Evolutionary conservation across 2,329 filamentous ascomycete genomes (phyloP), one percentile per base, ranked within the genome.

Genomic region (Orbilia oligospora): DNA sequence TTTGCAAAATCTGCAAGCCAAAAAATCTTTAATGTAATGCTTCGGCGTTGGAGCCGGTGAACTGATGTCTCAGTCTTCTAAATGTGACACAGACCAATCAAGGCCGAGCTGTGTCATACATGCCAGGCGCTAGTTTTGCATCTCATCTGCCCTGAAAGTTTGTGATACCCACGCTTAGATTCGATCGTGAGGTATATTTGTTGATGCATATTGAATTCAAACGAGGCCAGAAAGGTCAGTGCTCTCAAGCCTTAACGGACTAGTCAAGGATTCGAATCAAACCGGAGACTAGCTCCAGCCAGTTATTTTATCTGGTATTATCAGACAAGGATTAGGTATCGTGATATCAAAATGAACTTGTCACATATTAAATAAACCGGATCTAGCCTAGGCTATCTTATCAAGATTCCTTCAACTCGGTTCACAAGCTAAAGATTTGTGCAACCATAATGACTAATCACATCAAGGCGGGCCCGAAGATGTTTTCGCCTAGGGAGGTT

Each of bases 31-130:
- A 20, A 46, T 46, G 44, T n/a, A 20, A 46, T 46, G n/a, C 16
- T 20, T 46, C 3, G 38, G 38, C 41, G 9, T 46, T n/a, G 41
- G 41, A 46, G n/a, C 16, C 16, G 41, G 41, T 46, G n/a, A n/a
- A n/a, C 16, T 16, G 14, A 5, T 46, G 41, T 46, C 41, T 46
- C 41, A 46, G 41, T 14, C 16, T 8, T 46, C 14, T 3, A 46
- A 46, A 46, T 46, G 41, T 46, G 41, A 46, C 41, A 46, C 41
- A n/a, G 41, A n/a, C 41, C 41, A 46, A 46, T 46, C 14, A 46
- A n/a, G 2, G 14, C 4, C 2, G 41, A 14, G 14, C 14, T 46
- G 44, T 46, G 5, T 46, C 44, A 46, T 9, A 18, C 44, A 46
- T 9, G 8, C 9, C 44, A 18, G 18, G 16, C 20, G 44, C 44